These are phyloP conservation scores for Fusarium circinatum DNA, from an alignment of 2,329 filamentous ascomycete genomes.

Conservation along the genomic window DNA sequence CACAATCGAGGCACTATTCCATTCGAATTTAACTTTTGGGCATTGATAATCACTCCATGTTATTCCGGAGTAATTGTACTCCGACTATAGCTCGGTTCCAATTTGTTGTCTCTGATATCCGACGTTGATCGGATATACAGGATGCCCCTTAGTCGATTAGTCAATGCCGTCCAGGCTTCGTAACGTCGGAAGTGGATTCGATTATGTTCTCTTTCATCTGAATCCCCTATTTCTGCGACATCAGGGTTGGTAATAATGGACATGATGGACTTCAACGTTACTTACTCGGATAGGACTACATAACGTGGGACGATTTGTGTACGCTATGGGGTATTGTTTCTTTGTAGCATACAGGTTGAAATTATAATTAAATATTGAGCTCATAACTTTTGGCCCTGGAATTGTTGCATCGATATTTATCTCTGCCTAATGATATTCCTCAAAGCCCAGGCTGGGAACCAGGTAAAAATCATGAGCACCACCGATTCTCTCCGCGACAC, in stretches of 20 bases:
- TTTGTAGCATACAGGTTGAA: accelerated
- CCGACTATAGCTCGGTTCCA: too few relatives aligned
- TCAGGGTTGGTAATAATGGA: accelerated
- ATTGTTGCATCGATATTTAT: accelerated
- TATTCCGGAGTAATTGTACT: neutral
- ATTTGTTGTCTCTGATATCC: neutral
- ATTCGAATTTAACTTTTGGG: accelerated
- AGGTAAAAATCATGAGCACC: neutral
- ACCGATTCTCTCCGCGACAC: constrained; percentile 19
- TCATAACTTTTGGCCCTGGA: accelerated
- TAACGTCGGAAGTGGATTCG: accelerated
- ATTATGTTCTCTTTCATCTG: accelerated
- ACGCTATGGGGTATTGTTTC: neutral
- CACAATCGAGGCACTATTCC: accelerated
- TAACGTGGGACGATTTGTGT: accelerated
- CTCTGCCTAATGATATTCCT: accelerated
- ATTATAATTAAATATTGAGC: accelerated
- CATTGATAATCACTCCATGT: neutral
- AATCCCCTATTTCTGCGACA: accelerated
- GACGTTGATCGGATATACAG: neutral
- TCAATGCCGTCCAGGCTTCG: neutral
- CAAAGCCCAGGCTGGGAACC: accelerated
- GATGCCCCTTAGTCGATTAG: neutral
- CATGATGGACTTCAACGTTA: neutral
- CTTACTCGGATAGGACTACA: too few relatives aligned